phyloP scores from a whole-genome alignment of 2,329 filamentous ascomycete genomes.

The Neodidymelliopsis sp. region DNA sequence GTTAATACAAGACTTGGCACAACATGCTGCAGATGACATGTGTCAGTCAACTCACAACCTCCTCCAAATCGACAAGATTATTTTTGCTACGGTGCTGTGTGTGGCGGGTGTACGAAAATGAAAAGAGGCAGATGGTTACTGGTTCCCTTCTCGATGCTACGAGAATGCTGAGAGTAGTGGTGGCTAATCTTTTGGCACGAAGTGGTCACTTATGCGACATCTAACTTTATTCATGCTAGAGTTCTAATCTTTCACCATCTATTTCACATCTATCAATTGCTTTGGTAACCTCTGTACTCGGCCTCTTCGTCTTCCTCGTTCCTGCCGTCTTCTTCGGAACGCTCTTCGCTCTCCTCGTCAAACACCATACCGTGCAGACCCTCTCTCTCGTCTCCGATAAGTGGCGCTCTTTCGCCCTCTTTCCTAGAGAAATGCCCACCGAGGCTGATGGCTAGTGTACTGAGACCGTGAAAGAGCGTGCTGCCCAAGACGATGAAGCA shows the following conservation, averaged over 20 bases:
- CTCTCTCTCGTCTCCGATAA: constrained; percentile 60
- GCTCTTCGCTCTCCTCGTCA: constrained; percentile 42
- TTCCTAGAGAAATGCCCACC: constrained; percentile 56
- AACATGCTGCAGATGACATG: too few relatives aligned
- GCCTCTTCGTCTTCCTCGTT: constrained; percentile 6
- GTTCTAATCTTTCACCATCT: not conserved
- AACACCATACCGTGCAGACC: constrained; percentile 60
- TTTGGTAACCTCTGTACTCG: constrained; percentile 5
- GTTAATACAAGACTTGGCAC: too few relatives aligned
- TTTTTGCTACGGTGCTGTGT: constrained; percentile 44
- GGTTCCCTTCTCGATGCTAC: constrained; percentile 11
- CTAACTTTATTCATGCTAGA: not conserved
- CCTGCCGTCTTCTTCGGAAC: constrained; percentile 49
- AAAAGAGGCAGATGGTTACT: constrained; percentile 40
- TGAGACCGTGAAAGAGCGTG: constrained; percentile 63
- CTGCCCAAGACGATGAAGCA: constrained; percentile 63
- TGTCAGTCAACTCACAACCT: too few relatives aligned
- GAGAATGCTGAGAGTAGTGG: constrained; percentile 24
- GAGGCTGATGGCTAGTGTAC: constrained; percentile 60
- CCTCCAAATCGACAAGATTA: too few relatives aligned
- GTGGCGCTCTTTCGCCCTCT: constrained; percentile 57
- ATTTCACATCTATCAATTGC: not conserved
- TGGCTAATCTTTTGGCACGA: not conserved
- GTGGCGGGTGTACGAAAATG: constrained; percentile 44
- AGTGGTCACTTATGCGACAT: not conserved